phyloP scores from a whole-genome alignment of 2,329 filamentous ascomycete species.

The Colletotrichum sp. region DNA sequence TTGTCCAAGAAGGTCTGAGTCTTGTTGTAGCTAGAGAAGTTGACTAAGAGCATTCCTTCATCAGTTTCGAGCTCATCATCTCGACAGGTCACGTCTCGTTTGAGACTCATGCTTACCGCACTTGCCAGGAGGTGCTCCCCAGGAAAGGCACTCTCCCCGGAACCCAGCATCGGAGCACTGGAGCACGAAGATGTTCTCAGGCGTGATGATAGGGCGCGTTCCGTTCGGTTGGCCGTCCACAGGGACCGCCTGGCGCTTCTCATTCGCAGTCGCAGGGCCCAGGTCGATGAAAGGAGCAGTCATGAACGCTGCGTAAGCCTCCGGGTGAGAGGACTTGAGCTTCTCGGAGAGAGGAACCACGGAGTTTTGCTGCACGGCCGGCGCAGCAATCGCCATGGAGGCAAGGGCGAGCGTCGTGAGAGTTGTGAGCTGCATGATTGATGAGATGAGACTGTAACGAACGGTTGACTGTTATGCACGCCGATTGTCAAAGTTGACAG shows the following conservation, averaged over 20 bases:
- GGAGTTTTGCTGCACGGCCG: neutral
- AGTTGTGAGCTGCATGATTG: neutral
- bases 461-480: neutral
- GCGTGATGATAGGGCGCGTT: neutral
- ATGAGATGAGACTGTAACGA: neutral
- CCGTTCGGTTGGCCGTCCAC: neutral
- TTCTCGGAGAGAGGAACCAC: neutral
- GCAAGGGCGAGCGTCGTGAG: neutral
- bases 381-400: neutral
- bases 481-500: neutral
- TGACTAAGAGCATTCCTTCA: neutral
- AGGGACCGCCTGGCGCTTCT: conserved; percentile 5
- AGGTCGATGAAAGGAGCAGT: neutral
- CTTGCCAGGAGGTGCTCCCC: conserved; percentile 5
- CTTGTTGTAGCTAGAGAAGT: conserved; percentile 5
- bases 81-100: neutral
- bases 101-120: neutral
- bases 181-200: neutral
- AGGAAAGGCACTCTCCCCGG: neutral
- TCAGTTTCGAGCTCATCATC: neutral
- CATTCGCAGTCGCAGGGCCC: neutral
- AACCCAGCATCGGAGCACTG: conserved; percentile 12
- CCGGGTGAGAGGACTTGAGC: neutral
- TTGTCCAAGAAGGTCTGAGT: conserved; percentile 1
- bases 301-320: conserved; percentile 10